Evolutionary conservation across 352 stramenopile genomes (phyloP), one percentile per base, ranked within the genome.

Genomic region (Phytopythium chamaehyphon): DNA sequence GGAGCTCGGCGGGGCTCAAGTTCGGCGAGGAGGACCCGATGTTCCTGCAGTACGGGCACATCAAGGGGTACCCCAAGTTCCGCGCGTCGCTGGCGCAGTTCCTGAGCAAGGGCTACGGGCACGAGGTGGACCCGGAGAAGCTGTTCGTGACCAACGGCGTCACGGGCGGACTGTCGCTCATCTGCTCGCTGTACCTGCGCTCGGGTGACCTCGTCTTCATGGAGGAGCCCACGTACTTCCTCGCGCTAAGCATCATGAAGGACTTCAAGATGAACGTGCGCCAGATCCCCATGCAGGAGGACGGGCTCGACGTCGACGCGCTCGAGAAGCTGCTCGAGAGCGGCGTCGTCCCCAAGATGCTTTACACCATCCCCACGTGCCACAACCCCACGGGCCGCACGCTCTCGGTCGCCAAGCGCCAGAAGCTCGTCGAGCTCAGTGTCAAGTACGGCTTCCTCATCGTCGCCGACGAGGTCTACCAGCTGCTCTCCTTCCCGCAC

Each of bases 331-430:
- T 97, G n/a, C 69, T 96, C 12, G 9, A 76, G 59, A 69, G 60
- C 36, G 85, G 83, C 59, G 73, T 89, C 31, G 61, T 89, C 26
- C 92, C 91, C 46, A 96, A 96, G 74, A 82, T 97, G 59, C 83
- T 98, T 19, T 98, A 98, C 75, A 88, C 91, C 9, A 96, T 98
- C 55, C 89, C 94, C 15, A 97, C 84, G 57, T 95, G 93, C 73
- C 92, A 98, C 62, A 98, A 98, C 83, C 94, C 94, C 10, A 98
- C 92, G 35, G 94, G 88, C 26, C 72, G 73, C 51, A 96, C 88
- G 19, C 75, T 98, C 46, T 88, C 83, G 36, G 57, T 78, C 2
- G 75, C 83, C 42, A 94, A 97, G 70, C 75, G 90, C 57, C 77
- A 83, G 59, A 85, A 84, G 59, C 71, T 98, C 43, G 88, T 93